Percentiles rank a stretch among this genome's conserved stretches.
Evolutionary conservation across 441 rosid species (phyloP).

Genomic region (Dalechampia spathulata): DNA sequence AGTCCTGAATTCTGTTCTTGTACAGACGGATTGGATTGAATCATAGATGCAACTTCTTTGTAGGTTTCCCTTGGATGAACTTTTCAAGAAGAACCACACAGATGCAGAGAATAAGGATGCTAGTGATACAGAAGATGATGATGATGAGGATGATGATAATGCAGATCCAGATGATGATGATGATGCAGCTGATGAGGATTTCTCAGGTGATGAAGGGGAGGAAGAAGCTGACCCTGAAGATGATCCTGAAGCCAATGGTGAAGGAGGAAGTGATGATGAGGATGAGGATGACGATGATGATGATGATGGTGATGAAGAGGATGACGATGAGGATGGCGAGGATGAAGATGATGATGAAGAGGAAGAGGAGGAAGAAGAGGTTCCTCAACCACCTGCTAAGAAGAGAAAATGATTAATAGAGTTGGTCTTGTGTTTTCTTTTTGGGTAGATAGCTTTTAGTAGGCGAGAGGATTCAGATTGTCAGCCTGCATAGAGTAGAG

Average conservation of each 20-base stretch:
- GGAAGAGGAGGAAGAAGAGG: constrained; percentile 33
- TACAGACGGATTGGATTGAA: neutral
- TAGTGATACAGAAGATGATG: constrained; percentile 44
- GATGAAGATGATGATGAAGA: constrained; percentile 31
- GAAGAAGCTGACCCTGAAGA: constrained; percentile 66
- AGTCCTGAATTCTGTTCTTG: no score
- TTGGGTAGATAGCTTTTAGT: constrained; percentile 7
- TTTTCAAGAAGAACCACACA: constrained; percentile 29
- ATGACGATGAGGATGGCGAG: constrained; percentile 18
- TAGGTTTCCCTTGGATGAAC: constrained; percentile 43
- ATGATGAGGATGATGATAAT: constrained; percentile 30
- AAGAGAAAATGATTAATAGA: constrained; percentile 48
- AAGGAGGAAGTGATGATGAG: constrained; percentile 46
- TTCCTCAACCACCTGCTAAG: constrained; percentile 68
- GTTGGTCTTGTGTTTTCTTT: constrained; percentile 4
- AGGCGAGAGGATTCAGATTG: constrained; percentile 12
- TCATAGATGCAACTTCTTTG: constrained; percentile 4
- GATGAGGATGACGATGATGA: constrained; percentile 39
- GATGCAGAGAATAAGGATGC: constrained; percentile 48
- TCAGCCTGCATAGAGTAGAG: constrained; percentile 24
- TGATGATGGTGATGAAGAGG: constrained; percentile 28
- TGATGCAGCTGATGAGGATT: constrained; percentile 50
- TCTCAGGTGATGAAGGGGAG: constrained; percentile 50
- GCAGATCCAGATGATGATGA: constrained; percentile 40
- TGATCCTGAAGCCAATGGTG: constrained; percentile 54